Conservation (phyloP, 257 asterid species). For the Haberlea rhodopensis region DNA sequence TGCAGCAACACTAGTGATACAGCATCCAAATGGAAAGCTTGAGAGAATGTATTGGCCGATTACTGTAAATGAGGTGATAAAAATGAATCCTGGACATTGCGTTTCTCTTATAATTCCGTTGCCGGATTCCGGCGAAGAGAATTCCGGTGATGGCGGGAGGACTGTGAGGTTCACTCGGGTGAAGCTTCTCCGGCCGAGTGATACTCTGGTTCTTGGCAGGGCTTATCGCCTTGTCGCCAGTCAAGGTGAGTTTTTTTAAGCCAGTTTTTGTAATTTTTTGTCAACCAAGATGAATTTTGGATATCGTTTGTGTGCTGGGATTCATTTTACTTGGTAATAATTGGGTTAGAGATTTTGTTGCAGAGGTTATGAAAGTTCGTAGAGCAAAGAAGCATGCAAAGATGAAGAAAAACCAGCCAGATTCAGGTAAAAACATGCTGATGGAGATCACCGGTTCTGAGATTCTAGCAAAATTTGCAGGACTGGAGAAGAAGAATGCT, state of each 20-base stretch:
- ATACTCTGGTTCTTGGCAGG: conserved; percentile 67
- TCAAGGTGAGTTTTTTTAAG: conserved; percentile 69
- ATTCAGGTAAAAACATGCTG: conserved; percentile 31
- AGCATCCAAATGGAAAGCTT: conserved; percentile 70
- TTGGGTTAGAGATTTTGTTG: too few relatives aligned
- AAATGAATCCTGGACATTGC: conserved; percentile 76
- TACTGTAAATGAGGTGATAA: conserved; percentile 73
- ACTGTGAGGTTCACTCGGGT: conserved; percentile 60
- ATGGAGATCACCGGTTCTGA: conserved; percentile 21
- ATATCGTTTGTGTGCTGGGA: too few relatives aligned
- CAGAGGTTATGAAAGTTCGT: conserved; percentile 82
- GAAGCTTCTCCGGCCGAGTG: conserved; percentile 75
- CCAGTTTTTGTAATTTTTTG: too few relatives aligned
- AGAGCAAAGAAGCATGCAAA: conserved; percentile 79
- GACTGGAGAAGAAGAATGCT: conserved; percentile 14
- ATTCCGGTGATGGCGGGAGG: conserved; percentile 32
- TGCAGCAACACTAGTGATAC: conserved; percentile 88
- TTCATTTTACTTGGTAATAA: too few relatives aligned
- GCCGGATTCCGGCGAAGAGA: conserved; percentile 26
- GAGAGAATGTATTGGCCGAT: conserved; percentile 80
- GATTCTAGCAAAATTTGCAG: conserved; percentile 3
- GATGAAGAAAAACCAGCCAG: conserved; percentile 47
- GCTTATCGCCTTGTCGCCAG: conserved; percentile 84
- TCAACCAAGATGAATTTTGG: too few relatives aligned
- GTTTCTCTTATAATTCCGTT: conserved; percentile 79